Conservation (phyloP, 2,329 filamentous ascomycete genomes). For the Pseudogymnoascus destructans region DNA sequence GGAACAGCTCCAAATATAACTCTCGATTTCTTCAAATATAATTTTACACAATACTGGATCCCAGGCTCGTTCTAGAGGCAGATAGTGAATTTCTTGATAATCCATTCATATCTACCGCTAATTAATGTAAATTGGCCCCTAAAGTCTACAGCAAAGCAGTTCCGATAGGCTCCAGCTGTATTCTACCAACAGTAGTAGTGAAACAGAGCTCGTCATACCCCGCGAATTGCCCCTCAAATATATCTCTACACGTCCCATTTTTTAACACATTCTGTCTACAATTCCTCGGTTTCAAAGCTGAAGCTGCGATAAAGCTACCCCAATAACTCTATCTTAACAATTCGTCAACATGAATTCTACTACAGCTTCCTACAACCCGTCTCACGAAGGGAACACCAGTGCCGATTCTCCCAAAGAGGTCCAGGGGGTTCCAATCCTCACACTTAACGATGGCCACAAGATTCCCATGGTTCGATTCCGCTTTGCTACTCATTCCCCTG, state of each 20-base stretch:
- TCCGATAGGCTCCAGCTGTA: neutral
- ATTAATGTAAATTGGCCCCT: neutral
- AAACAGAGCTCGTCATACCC: neutral
- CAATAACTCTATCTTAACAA: neutral
- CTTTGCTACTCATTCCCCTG: neutral
- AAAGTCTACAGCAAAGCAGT: neutral
- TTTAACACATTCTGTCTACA: neutral
- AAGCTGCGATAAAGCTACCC: neutral
- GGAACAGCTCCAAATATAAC: neutral
- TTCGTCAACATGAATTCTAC: slow-evolving; percentile 32
- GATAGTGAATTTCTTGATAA: neutral
- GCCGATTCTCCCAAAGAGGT: slow-evolving; percentile 66
- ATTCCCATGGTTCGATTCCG: slow-evolving; percentile 50
- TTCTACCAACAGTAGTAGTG: neutral
- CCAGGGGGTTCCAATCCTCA: slow-evolving; percentile 41
- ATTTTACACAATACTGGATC: neutral
- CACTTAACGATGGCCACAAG: slow-evolving; percentile 59
- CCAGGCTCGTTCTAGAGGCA: neutral
- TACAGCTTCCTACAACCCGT: slow-evolving; percentile 26
- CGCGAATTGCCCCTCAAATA: slow-evolving; percentile 4
- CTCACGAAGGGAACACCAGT: slow-evolving; percentile 29
- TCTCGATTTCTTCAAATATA: neutral
- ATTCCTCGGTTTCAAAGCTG: neutral
- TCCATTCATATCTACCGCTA: neutral
- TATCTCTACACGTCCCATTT: neutral